Evolutionary conservation across 2,329 filamentous ascomycete genomes (phyloP).

Genomic region (Gnomoniopsis smithogilvyi): DNA sequence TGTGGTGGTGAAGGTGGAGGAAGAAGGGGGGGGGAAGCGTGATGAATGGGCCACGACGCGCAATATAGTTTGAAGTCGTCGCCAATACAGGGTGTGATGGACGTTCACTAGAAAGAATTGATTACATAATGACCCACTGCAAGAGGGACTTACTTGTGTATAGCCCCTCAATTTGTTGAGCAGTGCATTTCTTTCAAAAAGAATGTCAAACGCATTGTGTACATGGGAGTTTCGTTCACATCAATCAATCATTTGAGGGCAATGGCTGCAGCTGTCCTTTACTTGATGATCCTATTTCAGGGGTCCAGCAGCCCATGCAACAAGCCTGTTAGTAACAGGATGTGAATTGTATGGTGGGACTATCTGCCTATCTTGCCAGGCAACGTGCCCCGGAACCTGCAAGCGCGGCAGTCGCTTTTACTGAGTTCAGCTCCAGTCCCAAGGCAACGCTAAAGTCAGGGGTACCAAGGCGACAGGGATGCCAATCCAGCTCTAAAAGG

Average conservation of each 20-base stretch:
- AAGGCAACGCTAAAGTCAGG: conserved; percentile 17
- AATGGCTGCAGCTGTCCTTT: background rate
- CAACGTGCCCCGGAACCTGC: background rate
- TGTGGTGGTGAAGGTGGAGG: background rate
- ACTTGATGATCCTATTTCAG: background rate
- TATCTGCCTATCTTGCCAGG: conserved; percentile 5
- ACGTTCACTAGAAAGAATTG: background rate
- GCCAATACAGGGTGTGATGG: background rate
- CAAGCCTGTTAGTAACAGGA: background rate
- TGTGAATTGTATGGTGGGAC: background rate
- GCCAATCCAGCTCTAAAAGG: background rate
- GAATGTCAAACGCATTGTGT: background rate
- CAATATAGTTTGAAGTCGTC: background rate
- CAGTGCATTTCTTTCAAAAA: background rate
- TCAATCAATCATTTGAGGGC: background rate
- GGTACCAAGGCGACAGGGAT: conserved; percentile 6
- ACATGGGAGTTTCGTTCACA: background rate
- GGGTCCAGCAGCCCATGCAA: too few relatives aligned
- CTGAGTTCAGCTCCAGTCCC: conserved; percentile 3
- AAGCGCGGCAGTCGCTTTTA: conserved; percentile 6
- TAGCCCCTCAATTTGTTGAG: background rate
- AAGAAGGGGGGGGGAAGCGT: background rate
- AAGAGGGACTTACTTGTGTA: background rate
- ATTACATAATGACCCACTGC: background rate
- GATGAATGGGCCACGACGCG: background rate